Evolutionary conservation across 805 yeast species (phyloP).

Genomic region (Candida namnaoensis): DNA sequence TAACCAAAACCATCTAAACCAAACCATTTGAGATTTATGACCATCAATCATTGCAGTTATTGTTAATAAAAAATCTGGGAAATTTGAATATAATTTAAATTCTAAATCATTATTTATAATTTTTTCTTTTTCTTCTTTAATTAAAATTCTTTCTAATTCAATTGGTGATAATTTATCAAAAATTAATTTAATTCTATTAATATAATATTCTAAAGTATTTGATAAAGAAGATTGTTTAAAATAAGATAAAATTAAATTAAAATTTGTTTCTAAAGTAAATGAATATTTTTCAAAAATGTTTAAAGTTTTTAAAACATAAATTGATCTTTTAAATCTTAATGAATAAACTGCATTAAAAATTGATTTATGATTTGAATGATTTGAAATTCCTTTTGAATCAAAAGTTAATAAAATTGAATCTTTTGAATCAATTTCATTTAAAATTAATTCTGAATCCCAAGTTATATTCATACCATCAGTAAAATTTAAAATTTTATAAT

Average conservation of each 20-base stretch:
- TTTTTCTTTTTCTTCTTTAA: conserved; percentile 6
- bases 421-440: conserved; percentile 23
- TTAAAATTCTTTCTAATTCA: too few relatives aligned
- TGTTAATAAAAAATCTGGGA: conserved; percentile 20
- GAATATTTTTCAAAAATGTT: conserved; percentile 36
- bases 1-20: conserved; percentile 93
- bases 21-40: conserved; percentile 86
- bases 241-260: neutral
- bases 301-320: conserved; percentile 24
- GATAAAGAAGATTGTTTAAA: conserved; percentile 1
- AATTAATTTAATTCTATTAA: too few relatives aligned
- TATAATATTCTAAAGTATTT: neutral
- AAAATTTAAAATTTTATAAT: conserved; percentile 37
- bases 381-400: conserved; percentile 75
- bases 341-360: conserved; percentile 40
- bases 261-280: conserved; percentile 20
- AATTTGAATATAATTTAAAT: conserved; percentile 27
- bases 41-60: conserved; percentile 73
- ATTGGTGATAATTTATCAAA: too few relatives aligned
- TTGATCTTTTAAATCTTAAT: conserved; percentile 3
- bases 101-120: conserved; percentile 26
- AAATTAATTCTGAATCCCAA: conserved; percentile 51
- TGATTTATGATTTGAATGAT: conserved; percentile 80
- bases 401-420: conserved; percentile 56
- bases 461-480: conserved; percentile 58